Evolutionary conservation across 345 rosid species (phyloP).

Genomic region (Linum tenue): DNA sequence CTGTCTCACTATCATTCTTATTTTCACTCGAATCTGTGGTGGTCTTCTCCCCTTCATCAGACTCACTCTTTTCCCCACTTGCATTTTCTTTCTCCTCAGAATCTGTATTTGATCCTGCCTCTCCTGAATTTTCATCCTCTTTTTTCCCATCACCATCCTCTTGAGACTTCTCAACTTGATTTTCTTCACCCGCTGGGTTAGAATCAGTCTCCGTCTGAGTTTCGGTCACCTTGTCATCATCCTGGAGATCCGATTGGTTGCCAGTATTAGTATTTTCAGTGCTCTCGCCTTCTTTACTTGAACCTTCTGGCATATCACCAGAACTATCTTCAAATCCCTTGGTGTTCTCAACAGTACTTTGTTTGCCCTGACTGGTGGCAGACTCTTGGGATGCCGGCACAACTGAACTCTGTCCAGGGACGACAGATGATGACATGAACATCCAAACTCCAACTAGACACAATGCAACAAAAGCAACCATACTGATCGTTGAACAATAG

Average conservation of each 20-base stretch:
- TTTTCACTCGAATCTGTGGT: neutral
- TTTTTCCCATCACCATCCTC: constrained; percentile 27
- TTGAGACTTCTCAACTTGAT: constrained; percentile 11
- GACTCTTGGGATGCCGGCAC: neutral
- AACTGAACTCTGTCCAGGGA: neutral
- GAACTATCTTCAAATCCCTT: constrained; percentile 8
- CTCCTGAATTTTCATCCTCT: constrained; percentile 13
- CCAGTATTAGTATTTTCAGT: constrained; percentile 1
- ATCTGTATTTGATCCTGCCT: neutral
- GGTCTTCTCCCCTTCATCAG: constrained; percentile 17
- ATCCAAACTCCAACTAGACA: constrained; percentile 6
- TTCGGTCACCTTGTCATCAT: constrained; percentile 14
- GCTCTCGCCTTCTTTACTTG: constrained; percentile 6
- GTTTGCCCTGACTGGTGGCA: neutral
- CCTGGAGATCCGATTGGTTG: constrained; percentile 11
- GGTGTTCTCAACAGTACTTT: neutral
- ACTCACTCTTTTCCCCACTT: constrained; percentile 16
- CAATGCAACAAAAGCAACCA: constrained; percentile 3
- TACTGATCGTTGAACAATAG: constrained; percentile 6
- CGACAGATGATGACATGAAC: constrained; percentile 6
- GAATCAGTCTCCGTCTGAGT: constrained; percentile 6
- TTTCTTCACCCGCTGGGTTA: constrained; percentile 1
- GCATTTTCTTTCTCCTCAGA: constrained; percentile 2
- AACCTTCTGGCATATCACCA: constrained; percentile 7
- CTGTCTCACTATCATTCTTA: neutral